These are phyloP conservation scores for Cryomyces antarcticus DNA, from an alignment of 495 filamentous ascomycete genomes.

Conservation along the genomic window DNA sequence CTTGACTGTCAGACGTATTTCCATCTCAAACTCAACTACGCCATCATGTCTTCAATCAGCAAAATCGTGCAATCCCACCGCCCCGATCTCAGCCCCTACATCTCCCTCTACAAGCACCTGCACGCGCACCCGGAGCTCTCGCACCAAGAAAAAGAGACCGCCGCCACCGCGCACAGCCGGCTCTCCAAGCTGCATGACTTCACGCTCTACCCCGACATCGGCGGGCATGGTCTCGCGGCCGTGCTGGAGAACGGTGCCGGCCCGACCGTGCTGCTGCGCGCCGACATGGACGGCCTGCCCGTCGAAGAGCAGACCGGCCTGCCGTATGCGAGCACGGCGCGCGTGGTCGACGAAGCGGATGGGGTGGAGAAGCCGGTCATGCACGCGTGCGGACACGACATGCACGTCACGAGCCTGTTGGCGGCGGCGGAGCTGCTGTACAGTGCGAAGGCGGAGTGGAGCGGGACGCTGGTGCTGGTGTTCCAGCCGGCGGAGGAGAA, in stretches of 20 bases:
- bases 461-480: conserved; percentile 32
- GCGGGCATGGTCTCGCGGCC: conserved; percentile 34
- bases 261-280: conserved; percentile 31
- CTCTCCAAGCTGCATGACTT: conserved; percentile 18
- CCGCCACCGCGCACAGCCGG: conserved; percentile 21
- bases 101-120: conserved; percentile 33
- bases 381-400: conserved; percentile 52
- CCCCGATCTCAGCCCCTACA: conserved; percentile 22
- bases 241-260: conserved; percentile 36
- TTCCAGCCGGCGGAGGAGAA: conserved; percentile 45
- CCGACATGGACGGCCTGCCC: conserved; percentile 43
- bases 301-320: conserved; percentile 34
- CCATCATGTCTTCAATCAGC: conserved; percentile 5
- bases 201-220: conserved; percentile 28
- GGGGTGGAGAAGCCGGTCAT: conserved; percentile 33
- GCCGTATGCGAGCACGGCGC: conserved; percentile 29
- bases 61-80: conserved; percentile 7
- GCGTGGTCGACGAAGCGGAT: conserved; percentile 21
- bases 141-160: conserved; percentile 27
- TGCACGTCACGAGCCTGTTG: conserved; percentile 33
- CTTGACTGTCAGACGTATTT: too few species aligned
- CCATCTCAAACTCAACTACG: too few species aligned
- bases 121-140: conserved; percentile 39
- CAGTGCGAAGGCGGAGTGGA: conserved; percentile 25
- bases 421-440: conserved; percentile 27